A percentile compares a stretch with the other conserved stretches of the same genome.
These are phyloP conservation scores for Oemleria cerasiformis DNA, from an alignment of 306 rosid genomes.

Conservation along the genomic window DNA sequence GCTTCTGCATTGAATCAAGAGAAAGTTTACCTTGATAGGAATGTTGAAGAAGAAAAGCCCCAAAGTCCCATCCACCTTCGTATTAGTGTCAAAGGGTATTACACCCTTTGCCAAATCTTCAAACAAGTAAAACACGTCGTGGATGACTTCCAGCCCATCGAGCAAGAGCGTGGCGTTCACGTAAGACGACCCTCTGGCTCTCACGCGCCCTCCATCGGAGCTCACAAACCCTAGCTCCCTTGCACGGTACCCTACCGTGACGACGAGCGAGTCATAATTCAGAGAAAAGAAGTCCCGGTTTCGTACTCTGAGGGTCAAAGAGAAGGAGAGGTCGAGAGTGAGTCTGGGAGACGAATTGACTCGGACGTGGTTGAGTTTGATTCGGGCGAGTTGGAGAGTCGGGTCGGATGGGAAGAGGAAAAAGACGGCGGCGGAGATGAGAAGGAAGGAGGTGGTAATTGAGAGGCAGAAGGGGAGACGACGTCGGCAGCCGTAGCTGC, in stretches of 20 bases:
- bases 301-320: conserved; percentile 47
- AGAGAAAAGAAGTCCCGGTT: conserved; percentile 73
- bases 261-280: conserved; percentile 44
- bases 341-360: conserved; percentile 44
- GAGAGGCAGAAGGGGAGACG: conserved; percentile 22
- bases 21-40: conserved; percentile 60
- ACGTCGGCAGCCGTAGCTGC: not conserved
- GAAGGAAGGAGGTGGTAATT: conserved; percentile 25
- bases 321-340: conserved; percentile 65
- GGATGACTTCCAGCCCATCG: conserved; percentile 60
- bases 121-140: conserved; percentile 70
- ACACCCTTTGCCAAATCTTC: conserved; percentile 69
- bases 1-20: not conserved
- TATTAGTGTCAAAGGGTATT: conserved; percentile 68
- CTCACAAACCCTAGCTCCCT: conserved; percentile 56
- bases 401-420: conserved; percentile 77
- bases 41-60: conserved; percentile 56
- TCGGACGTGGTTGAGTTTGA: conserved; percentile 51
- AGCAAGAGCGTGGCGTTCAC: conserved; percentile 61
- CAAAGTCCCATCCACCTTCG: conserved; percentile 55
- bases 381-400: conserved; percentile 39
- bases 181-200: conserved; percentile 62
- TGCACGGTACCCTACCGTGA: conserved; percentile 72
- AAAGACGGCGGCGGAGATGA: conserved; percentile 42
- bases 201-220: conserved; percentile 50